Percentiles rank a stretch among this genome's conserved stretches.
phyloP scores from a whole-genome alignment of 768 basidiomycete species.

The Podaxis pistillaris region DNA sequence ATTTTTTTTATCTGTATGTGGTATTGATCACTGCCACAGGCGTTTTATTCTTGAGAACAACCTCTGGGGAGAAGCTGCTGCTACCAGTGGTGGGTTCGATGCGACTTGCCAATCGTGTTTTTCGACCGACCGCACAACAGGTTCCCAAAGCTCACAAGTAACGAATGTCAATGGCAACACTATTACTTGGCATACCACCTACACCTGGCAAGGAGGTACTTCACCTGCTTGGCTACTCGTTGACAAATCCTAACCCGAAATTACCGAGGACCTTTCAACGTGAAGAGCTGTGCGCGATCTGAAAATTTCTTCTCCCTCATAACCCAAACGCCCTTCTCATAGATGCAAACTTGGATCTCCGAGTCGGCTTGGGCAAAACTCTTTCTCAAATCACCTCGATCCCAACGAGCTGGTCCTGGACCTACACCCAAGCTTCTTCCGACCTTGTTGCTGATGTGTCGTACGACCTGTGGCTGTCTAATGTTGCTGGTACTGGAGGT shows the following conservation, averaged over 20 bases:
- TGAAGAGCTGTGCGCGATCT: conserved; percentile 31
- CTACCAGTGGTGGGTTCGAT: conserved; percentile 22
- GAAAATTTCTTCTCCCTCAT: not conserved
- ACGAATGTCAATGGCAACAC: conserved; percentile 25
- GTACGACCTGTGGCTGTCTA: conserved; percentile 35
- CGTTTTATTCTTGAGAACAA: conserved; percentile 30
- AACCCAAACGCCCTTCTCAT: not conserved
- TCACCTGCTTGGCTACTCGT: not conserved
- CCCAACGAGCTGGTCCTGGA: conserved; percentile 32
- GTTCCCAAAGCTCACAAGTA: conserved; percentile 30
- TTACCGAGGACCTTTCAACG: conserved; percentile 16
- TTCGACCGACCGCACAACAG: conserved; percentile 13
- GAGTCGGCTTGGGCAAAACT: conserved; percentile 25
- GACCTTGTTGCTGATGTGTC: conserved; percentile 34
- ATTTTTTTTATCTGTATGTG: not conserved
- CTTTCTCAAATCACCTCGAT: conserved; percentile 29
- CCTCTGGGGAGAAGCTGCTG: conserved; percentile 29
- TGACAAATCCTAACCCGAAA: not conserved
- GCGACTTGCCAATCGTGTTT: not conserved
- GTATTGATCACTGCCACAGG: conserved; percentile 6
- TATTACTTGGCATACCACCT: conserved; percentile 32
- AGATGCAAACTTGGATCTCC: conserved; percentile 35
- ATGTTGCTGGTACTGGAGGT: conserved; percentile 23
- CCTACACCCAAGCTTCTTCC: conserved; percentile 28
- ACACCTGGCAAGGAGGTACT: conserved; percentile 30